These are phyloP conservation scores for Plasmodium knowlesi DNA, from an alignment of 169 alveolate genomes.

Conservation along the genomic window DNA sequence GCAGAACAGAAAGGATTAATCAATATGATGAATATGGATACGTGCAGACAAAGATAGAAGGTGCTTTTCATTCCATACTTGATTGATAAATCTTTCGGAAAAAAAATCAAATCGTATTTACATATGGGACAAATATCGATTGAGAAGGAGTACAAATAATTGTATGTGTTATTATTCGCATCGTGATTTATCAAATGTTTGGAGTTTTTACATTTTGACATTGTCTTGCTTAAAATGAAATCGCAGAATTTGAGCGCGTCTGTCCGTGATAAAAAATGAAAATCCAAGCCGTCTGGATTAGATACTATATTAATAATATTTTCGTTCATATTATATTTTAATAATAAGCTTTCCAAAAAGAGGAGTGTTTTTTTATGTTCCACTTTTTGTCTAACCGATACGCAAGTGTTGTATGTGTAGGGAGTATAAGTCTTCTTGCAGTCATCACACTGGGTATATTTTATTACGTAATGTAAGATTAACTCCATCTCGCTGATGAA, in stretches of 20 bases:
- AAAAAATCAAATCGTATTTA: constrained; percentile 96
- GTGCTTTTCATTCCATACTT: constrained; percentile 86
- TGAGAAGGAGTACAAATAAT: constrained; percentile 92
- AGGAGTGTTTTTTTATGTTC: constrained; percentile 97
- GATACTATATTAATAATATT: constrained; percentile 94
- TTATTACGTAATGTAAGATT: constrained; percentile 92
- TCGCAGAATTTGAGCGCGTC: constrained; percentile 96
- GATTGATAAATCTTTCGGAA: constrained; percentile 89
- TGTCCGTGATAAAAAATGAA: constrained; percentile 94
- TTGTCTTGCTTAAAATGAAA: constrained; percentile 89
- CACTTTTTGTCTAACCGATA: constrained; percentile 96
- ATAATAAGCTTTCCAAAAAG: constrained; percentile 95
- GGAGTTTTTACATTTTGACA: constrained; percentile 91
- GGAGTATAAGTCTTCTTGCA: constrained; percentile 99
- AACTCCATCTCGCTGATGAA: constrained; percentile 93
- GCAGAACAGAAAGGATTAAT: constrained; percentile 30
- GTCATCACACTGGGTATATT: constrained; percentile 96
- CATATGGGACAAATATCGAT: constrained; percentile 97
- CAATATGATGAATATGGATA: constrained; percentile 46
- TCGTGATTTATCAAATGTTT: constrained; percentile 94
- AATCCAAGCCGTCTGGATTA: constrained; percentile 97
- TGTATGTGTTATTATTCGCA: constrained; percentile 90
- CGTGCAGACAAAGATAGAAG: constrained; percentile 64
- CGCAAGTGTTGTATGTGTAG: constrained; percentile 98
- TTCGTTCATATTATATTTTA: constrained; percentile 94